Evolutionary conservation across 495 filamentous ascomycete species (phyloP).

Genomic region (Staphylotrichum longicolle): DNA sequence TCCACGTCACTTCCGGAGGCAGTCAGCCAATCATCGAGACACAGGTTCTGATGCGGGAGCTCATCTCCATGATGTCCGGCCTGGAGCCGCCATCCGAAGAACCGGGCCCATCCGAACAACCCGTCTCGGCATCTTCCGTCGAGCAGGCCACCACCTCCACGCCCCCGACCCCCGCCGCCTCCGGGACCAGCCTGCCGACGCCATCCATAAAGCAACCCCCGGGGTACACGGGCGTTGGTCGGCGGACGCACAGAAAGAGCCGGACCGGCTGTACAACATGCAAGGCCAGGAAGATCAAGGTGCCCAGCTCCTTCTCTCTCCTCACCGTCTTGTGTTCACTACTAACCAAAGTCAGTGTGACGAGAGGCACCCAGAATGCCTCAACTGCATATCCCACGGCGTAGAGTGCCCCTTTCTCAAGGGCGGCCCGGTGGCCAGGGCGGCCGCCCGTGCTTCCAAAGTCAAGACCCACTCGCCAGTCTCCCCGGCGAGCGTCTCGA

Average conservation of each 20-base stretch:
- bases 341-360: constrained; percentile 34
- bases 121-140: constrained; percentile 6
- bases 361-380: constrained; percentile 43
- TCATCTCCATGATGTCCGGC: constrained; percentile 10
- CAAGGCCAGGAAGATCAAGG: constrained; percentile 46
- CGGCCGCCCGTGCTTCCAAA: background rate
- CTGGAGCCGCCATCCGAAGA: constrained; percentile 4
- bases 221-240: constrained; percentile 11
- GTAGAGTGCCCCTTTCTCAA: constrained; percentile 41
- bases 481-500: constrained; percentile 4
- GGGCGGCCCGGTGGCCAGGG: background rate
- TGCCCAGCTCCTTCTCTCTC: constrained; percentile 11
- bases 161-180: constrained; percentile 6
- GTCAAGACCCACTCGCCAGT: constrained; percentile 8
- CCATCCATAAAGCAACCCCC: constrained; percentile 13
- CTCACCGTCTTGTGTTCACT: background rate
- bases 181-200: background rate
- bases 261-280: constrained; percentile 43
- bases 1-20: no score
- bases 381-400: constrained; percentile 45
- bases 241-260: constrained; percentile 40
- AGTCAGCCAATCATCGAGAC: constrained; percentile 12
- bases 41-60: background rate
- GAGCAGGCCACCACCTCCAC: background rate
- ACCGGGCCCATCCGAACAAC: background rate